Evolutionary conservation across 2,329 filamentous ascomycete genomes (phyloP), one percentile per base, ranked within the genome.

Genomic region (Fusarium dlaminii): DNA sequence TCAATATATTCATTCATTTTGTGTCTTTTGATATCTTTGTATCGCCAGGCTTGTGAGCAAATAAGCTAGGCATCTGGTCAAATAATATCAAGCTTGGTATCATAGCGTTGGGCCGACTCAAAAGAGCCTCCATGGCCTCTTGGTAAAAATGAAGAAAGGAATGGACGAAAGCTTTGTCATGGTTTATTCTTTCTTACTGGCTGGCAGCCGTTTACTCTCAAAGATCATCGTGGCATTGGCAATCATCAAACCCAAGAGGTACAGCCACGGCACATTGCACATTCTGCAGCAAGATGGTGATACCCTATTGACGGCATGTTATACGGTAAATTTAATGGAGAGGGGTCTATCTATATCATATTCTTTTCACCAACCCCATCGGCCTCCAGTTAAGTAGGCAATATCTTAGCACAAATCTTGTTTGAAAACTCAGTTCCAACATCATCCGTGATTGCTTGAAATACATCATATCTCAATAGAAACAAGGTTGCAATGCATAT

Each of bases 391-490:
- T 17, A 17, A 17, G 6, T 5, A 43, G n/a, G 15, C 10, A 12
- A 18, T 7, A 43, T 24, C 17, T 27, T 27, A 18, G 42, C n/a
- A 45, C 17, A 20, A 24, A 17, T 45, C 17, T 45, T 5, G 11
- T 13, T 18, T 6, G 17, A 27, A 10, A 17, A 24, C 14, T 4
- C 1, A 43, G 40, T 11, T 17, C 10, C 0, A 24, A 7, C 15
- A 24, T 24, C n/a, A 39, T 12, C 2, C 11, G 11, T 39, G 18
- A 20, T 20, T 12, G 6, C 11, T 18, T 8, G 6, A 7, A 39
- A 39, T 39, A 37, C 10, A 36, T 17, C 5, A 36, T 22, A 40
- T 24, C 17, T 27, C 24, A 12, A 20, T 4, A 27, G 43, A 27
- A 27, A 12, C 18, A 45, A 7, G 13, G 24, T 40, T 12, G 10